These are phyloP conservation scores for Aspergillus japonicus DNA, from an alignment of 2,329 filamentous ascomycete genomes.

Conservation along the genomic window DNA sequence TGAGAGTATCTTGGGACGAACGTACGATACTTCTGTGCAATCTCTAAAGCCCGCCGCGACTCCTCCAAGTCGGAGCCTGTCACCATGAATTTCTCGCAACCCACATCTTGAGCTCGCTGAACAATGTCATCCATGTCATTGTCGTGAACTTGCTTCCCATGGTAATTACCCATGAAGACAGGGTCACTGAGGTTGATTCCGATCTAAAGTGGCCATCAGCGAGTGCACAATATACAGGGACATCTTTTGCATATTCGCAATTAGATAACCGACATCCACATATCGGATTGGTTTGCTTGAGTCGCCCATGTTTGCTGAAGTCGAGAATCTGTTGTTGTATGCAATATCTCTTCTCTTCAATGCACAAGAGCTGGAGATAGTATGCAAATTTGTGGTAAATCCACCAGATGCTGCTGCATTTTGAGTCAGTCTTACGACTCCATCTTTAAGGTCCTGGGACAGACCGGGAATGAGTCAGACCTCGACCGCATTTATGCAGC, in stretches of 20 bases:
- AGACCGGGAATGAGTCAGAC: neutral
- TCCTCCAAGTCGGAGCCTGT: conserved; percentile 85
- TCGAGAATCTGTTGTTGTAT: conserved; percentile 7
- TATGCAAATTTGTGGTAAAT: neutral
- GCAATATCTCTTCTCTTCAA: conserved; percentile 13
- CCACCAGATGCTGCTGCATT: neutral
- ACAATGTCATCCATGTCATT: conserved; percentile 62
- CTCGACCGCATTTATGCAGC: neutral
- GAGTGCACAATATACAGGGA: neutral
- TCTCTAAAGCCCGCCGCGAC: conserved; percentile 69
- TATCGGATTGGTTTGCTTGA: conserved; percentile 41
- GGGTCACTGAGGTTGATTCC: conserved; percentile 96
- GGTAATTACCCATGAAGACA: conserved; percentile 81
- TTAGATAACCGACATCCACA: conserved; percentile 44
- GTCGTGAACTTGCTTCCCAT: conserved; percentile 65
- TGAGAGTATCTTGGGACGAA: conserved; percentile 17
- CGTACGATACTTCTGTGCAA: conserved; percentile 73
- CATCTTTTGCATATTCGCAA: neutral
- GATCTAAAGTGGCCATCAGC: conserved; percentile 52
- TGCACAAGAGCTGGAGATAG: conserved; percentile 3
- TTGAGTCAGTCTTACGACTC: neutral
- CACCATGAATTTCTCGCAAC: conserved; percentile 86
- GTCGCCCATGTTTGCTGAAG: conserved; percentile 34
- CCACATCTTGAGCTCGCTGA: conserved; percentile 71
- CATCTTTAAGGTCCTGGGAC: neutral